Percentiles rank a stretch among this genome's conserved stretches.
Evolutionary conservation across 2,329 filamentous ascomycete species (phyloP).

Genomic region (Arthrobotrys conoides): DNA sequence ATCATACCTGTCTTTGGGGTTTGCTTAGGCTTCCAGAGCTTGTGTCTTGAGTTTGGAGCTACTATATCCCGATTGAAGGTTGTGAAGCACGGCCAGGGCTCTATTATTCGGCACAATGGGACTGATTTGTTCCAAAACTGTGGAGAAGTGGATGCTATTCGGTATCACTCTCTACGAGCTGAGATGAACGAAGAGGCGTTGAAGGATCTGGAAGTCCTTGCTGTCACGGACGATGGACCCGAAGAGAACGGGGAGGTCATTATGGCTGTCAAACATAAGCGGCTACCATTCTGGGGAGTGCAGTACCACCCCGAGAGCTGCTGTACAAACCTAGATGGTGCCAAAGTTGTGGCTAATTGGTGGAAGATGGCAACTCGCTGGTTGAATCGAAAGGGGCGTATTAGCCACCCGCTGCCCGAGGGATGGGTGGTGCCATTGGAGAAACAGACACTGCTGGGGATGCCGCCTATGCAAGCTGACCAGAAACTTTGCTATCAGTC

Average conservation of each 20-base stretch:
- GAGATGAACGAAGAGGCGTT: constrained; percentile 63
- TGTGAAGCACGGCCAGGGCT: constrained; percentile 86
- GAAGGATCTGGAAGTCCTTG: constrained; percentile 65
- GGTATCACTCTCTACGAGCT: constrained; percentile 68
- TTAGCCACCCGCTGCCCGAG: constrained; percentile 59
- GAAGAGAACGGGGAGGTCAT: constrained; percentile 73
- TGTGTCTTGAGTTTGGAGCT: constrained; percentile 79
- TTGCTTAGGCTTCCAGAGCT: constrained; percentile 88
- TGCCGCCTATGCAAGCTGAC: neutral
- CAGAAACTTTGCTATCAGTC: constrained; percentile 4
- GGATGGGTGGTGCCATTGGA: constrained; percentile 60
- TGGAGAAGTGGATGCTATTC: constrained; percentile 65
- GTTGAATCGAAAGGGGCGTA: constrained; percentile 68
- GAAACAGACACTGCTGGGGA: constrained; percentile 60
- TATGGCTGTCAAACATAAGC: constrained; percentile 81
- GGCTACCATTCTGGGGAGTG: constrained; percentile 84
- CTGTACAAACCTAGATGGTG: constrained; percentile 80
- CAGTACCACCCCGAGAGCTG: constrained; percentile 94
- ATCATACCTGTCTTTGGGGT: constrained; percentile 86
- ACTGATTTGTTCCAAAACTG: constrained; percentile 78
- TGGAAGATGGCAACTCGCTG: constrained; percentile 77
- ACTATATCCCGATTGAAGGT: constrained; percentile 76
- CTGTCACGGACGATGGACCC: constrained; percentile 65
- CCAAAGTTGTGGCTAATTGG: constrained; percentile 80
- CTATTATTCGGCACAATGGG: constrained; percentile 74